Evolutionary conservation across 164 flowering plant genomes (phyloP).

Genomic region (Sextonia rubra): DNA sequence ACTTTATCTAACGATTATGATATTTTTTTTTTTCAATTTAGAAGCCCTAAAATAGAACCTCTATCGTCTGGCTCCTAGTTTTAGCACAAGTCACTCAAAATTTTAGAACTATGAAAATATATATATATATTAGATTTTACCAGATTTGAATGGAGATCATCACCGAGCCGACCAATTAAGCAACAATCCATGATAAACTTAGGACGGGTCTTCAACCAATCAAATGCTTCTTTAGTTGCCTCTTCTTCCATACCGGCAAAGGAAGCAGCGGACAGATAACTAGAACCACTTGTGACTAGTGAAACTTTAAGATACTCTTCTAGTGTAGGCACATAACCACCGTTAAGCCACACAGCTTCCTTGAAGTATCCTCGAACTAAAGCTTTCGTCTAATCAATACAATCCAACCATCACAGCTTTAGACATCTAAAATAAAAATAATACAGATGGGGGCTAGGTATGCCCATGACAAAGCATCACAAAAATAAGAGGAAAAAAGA

Average conservation of each 20-base stretch:
- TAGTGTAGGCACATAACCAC: constrained; percentile 20
- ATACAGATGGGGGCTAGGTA: too few species aligned
- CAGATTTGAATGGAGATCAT: neutral
- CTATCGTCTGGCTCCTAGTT: too few species aligned
- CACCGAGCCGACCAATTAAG: neutral
- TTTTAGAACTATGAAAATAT: too few species aligned
- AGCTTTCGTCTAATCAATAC: neutral
- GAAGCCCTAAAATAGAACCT: too few species aligned
- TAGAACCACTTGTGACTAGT: neutral
- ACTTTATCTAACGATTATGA: too few species aligned
- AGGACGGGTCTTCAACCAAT: neutral
- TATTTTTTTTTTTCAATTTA: too few species aligned
- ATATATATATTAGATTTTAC: neutral
- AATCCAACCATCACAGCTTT: neutral
- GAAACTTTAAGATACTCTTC: constrained; percentile 25
- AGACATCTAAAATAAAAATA: neutral
- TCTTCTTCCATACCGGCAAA: constrained; percentile 1
- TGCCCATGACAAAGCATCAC: too few species aligned
- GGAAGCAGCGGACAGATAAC: neutral
- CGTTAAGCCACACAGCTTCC: constrained; percentile 28
- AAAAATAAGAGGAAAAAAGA: too few species aligned
- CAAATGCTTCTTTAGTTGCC: neutral
- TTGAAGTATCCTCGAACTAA: constrained; percentile 11
- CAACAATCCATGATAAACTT: neutral
- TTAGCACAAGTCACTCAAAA: too few species aligned